A percentile compares a stretch with the other conserved stretches of the same genome.
phyloP scores from a whole-genome alignment of 345 rosid genomes.

The Zanthoxylum bungeanum region DNA sequence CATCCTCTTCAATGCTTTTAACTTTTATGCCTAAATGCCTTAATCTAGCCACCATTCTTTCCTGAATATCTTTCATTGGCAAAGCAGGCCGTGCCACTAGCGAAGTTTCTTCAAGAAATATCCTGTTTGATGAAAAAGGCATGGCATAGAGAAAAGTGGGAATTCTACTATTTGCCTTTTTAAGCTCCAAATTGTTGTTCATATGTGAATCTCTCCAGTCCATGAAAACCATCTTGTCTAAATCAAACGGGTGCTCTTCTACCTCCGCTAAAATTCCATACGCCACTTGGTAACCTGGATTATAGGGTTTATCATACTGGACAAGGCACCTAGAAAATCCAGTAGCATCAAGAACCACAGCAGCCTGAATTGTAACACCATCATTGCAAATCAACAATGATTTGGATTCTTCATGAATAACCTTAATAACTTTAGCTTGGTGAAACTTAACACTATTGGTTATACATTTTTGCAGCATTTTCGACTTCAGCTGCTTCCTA shows the following conservation, averaged over 20 bases:
- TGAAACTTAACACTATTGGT: slow-evolving; percentile 82
- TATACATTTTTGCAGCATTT: slow-evolving; percentile 89
- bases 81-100: slow-evolving; percentile 92
- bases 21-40: slow-evolving; percentile 81
- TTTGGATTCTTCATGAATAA: slow-evolving; percentile 76
- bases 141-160: slow-evolving; percentile 93
- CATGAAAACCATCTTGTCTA: slow-evolving; percentile 94
- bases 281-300: slow-evolving; percentile 97
- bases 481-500: slow-evolving; percentile 84
- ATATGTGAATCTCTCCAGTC: slow-evolving; percentile 98
- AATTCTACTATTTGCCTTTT: slow-evolving; percentile 58
- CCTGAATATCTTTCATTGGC: slow-evolving; percentile 77
- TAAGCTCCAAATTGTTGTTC: slow-evolving; percentile 36
- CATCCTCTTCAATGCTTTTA: slow-evolving; percentile 84
- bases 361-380: slow-evolving; percentile 80
- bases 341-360: slow-evolving; percentile 91
- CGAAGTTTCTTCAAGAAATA: slow-evolving; percentile 95
- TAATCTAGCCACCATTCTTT: slow-evolving; percentile 91
- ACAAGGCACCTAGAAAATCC: slow-evolving; percentile 96
- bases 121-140: slow-evolving; percentile 78
- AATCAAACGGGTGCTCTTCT: slow-evolving; percentile 91
- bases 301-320: slow-evolving; percentile 90
- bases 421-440: slow-evolving; percentile 87
- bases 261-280: slow-evolving; percentile 94
- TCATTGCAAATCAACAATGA: slow-evolving; percentile 80